Base-by-base conservation (phyloP, 768 basidiomycete genomes). In the Kwoniella sp. region DNA sequence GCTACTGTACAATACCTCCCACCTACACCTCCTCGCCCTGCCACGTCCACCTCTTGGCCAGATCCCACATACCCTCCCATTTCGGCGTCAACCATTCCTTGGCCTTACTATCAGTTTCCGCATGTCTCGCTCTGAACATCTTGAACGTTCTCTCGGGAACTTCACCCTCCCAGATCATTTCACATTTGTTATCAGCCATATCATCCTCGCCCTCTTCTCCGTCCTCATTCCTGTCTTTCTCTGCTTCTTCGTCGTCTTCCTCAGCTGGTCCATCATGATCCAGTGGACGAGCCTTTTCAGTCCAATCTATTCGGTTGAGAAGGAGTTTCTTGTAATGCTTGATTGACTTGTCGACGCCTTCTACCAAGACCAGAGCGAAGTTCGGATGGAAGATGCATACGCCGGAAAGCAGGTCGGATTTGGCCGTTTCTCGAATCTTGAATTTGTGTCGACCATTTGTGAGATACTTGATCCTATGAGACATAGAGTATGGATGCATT, bases 361-460 rank as follows among this genome's bases (percentile, higher is more conserved):
- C 96, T 61, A 96, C 91, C 70, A 95, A 90, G 51, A 99, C 87
- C 83, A 98, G 85, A 72, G 85, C 88, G 83, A 97, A 97, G 29
- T 85, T 81, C 0, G 92, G 89, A 76, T 94, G 87, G 85, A 92
- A 92, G 74, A 96, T 88, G 74, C 90, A 92, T 36, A 94, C 82
- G 10, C 96, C 96, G 0, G 91, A 88, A 15, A 98, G 83, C 64
- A 86, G 87, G 77, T 89, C 84, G 77, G 96, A 92, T 74, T 95
- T 90, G 0, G 96, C 96, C 72, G 98, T 98, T 83, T 91, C 93
- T 63, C 90, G 88, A 56, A 97, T 90, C 83, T 98, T 99, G 84
- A 92, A 97, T 64, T 90, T 88, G 72, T 99, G 96, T 12, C 90
- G 84, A 1, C 90, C 92, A 77, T 98, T 93, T n/a, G 87, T 85